phyloP scores from a whole-genome alignment of 2,329 filamentous ascomycete species.

The Sarocladiaceae sp. region DNA sequence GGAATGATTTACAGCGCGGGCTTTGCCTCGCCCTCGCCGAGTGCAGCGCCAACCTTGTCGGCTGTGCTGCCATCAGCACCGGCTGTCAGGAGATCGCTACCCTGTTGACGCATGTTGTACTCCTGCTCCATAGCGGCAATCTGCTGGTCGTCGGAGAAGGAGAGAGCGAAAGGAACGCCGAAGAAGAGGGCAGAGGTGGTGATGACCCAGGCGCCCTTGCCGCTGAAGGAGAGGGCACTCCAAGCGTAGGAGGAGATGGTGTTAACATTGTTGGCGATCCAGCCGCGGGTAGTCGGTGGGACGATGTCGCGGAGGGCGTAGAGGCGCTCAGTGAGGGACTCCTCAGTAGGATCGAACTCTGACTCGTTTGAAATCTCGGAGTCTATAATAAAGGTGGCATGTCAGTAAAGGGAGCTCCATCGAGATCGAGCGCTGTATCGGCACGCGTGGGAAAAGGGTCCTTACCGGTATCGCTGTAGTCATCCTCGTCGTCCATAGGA shows the following conservation, averaged over 20 bases:
- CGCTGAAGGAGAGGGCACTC: conserved; percentile 64
- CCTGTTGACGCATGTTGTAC: conserved; percentile 91
- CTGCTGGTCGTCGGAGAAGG: conserved; percentile 94
- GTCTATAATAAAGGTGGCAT: conserved; percentile 44
- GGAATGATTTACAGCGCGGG: conserved; percentile 42
- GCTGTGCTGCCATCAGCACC: conserved; percentile 40
- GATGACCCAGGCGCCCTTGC: conserved; percentile 86
- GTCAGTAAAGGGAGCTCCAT: too few relatives aligned
- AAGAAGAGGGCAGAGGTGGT: conserved; percentile 85
- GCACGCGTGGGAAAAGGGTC: conserved; percentile 13
- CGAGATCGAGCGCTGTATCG: neutral
- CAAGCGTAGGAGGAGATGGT: conserved; percentile 47
- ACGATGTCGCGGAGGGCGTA: conserved; percentile 72
- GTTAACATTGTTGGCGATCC: conserved; percentile 57
- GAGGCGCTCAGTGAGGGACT: conserved; percentile 64
- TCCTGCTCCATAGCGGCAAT: conserved; percentile 97
- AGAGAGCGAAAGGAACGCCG: conserved; percentile 89
- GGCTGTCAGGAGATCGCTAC: conserved; percentile 63
- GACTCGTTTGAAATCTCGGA: conserved; percentile 82
- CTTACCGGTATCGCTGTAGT: conserved; percentile 90
- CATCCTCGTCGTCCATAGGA: conserved; percentile 80
- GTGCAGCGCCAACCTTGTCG: conserved; percentile 43
- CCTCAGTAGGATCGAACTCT: conserved; percentile 57
- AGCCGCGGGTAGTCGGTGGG: conserved; percentile 66
- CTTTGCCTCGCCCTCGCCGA: conserved; percentile 40